A percentile compares a stretch with the other conserved stretches of the same genome.
phyloP scores from a whole-genome alignment of 1,284 basidiomycete genomes.

The Trametes pubescens region DNA sequence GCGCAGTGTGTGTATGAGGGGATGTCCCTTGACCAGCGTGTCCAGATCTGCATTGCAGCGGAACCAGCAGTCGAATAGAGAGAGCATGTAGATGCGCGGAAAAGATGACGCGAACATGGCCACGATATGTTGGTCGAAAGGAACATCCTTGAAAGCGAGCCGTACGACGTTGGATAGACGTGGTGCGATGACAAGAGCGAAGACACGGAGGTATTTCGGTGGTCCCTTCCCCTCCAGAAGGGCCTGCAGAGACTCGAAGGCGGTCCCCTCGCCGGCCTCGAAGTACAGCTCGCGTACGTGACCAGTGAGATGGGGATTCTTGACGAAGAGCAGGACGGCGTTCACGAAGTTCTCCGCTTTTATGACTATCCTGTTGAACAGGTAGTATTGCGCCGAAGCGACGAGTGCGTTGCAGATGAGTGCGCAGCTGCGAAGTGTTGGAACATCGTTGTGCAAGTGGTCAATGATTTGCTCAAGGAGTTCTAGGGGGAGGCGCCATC shows the following conservation, averaged over 20 bases:
- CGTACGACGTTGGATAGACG: slow-evolving; percentile 17
- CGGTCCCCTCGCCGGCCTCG: slow-evolving; percentile 9
- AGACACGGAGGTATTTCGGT: slow-evolving; percentile 11
- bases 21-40: slow-evolving; percentile 20
- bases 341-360: slow-evolving; percentile 14
- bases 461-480: slow-evolving; percentile 40
- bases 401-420: slow-evolving; percentile 26
- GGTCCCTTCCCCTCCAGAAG: slow-evolving; percentile 8
- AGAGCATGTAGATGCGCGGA: slow-evolving; percentile 23
- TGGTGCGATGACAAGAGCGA: slow-evolving; percentile 24
- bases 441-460: slow-evolving; percentile 35
- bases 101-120: slow-evolving; percentile 18
- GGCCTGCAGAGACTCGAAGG: slow-evolving; percentile 14
- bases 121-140: slow-evolving; percentile 21
- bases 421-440: slow-evolving; percentile 35
- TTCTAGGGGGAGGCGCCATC: slow-evolving; percentile 34
- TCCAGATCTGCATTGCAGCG: slow-evolving; percentile 27
- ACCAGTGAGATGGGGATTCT: slow-evolving; percentile 13
- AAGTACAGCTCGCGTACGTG: slow-evolving; percentile 28
- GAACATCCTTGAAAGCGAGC: slow-evolving; percentile 25
- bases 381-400: slow-evolving; percentile 21
- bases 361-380: slow-evolving; percentile 25
- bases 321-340: slow-evolving; percentile 14
- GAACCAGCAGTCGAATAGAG: slow-evolving; percentile 32
- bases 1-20: slow-evolving; percentile 24